Base-by-base conservation (phyloP, 2,329 filamentous ascomycete genomes). In the Phyllosticta citribraziliensis region DNA sequence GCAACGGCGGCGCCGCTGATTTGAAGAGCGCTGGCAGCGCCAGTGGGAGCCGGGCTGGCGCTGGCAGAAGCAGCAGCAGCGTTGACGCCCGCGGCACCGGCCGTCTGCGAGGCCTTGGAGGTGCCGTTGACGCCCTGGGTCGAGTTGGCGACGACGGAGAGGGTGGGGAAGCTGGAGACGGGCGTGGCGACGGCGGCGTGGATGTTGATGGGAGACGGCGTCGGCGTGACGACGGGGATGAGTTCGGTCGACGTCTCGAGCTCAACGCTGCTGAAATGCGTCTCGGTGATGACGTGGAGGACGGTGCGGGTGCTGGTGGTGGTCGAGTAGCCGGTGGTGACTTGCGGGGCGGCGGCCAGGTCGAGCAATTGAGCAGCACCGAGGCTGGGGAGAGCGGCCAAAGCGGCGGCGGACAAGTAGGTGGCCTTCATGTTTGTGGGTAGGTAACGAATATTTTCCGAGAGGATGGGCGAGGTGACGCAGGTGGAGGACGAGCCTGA, bases 201-300 rank as follows among this genome's bases (percentile, higher is more conserved):
- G 12, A 57, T 52, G 19, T 67, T 69, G 64, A 64, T 64, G 63
- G 67, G 63, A 50, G 61, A 62, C 14, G 64, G 58, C 53, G 58
- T 57, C 52, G 68, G 66, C 19, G 63, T 57, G 62, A 72, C 72
- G 62, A 72, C 72, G 47, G 69, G 68, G 52, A 72, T 73, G 55
- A 65, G 64, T 70, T 73, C 73, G 25, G 66, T 66, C 62, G 67
- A 65, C 8, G 61, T 64, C 64, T 62, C 67, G 24, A 70, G 63
- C 51, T 70, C 64, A 10, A 68, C 68, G 66, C 69, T 67, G 19
- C 69, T 69, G 60, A 68, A 63, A 56, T 57, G 54, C 17, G 72
- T 74, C 66, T 73, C 67, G 57, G 72, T 73, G 70, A 72, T 71
- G 66, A 74, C 67, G 64, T 68, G 70, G 66, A 70, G 70, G 67